Base-by-base conservation (phyloP, 2,329 filamentous ascomycete genomes). In the Fusarium secorum region DNA sequence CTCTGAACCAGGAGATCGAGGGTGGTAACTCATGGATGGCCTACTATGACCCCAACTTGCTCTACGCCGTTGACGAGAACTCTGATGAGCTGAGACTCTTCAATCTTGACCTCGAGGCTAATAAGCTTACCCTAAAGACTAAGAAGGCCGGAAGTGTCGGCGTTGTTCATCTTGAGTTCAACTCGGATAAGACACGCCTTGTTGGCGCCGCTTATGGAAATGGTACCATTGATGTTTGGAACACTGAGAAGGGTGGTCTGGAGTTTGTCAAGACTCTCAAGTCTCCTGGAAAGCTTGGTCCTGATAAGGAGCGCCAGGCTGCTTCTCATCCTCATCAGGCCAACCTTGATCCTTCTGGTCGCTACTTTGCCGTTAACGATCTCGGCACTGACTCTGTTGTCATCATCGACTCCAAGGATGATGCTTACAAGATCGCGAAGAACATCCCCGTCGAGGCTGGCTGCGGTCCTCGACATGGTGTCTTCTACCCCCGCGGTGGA, bases 21-120 rank as follows among this genome's bases (percentile, higher is more conserved):
- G 82, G 82, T 39, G 76, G 78, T 36, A 81, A 85, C 26, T 85
- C 83, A 66, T 87, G 85, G 85, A 76, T 87, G 76, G 76, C 80
- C 41, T 82, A 81, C 74, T 80, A 79, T 52, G 65, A 77, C 22
- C 80, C 81, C 30, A 78, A 81, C 72, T 57, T 62, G 24, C 64
- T 87, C 45, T 87, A 85, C 64, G 83, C 83, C 46, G 82, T 85
- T 24, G 81, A 87, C 67, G 86, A 88, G 80, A 82, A 81, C 70
- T 78, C 79, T 69, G 75, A 77, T 53, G 72, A 76, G 46, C 76
- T 83, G n/a, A 79, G 81, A 63, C 73, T 82, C 20, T 84, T 84
- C 72, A 78, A 74, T 22, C 70, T 85, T 35, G 79, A 84, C 65
- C 66, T 75, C 8, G 66, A 70, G 38, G 72, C 71, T 42, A 78